Evolutionary conservation across 805 yeast species (phyloP).

Genomic region (Kodamaea fukazawae): DNA sequence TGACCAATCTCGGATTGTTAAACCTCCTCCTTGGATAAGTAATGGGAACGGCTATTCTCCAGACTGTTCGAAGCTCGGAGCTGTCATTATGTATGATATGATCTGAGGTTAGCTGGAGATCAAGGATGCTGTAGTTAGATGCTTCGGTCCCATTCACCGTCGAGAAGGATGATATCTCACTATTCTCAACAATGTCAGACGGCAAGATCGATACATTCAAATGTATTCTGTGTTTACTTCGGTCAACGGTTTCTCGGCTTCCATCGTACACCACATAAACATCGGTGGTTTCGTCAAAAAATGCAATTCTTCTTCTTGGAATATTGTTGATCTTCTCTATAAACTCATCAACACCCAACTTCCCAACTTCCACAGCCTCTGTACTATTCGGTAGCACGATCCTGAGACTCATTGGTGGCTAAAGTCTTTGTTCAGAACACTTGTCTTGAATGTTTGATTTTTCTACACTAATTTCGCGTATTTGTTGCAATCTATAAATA

Average conservation of each 20-base stretch:
- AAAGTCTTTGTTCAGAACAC: background rate
- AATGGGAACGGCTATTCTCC: constrained; percentile 31
- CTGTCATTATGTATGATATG: constrained; percentile 13
- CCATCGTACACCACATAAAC: constrained; percentile 26
- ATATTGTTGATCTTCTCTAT: constrained; percentile 2
- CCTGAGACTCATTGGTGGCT: constrained; percentile 10
- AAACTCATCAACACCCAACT: background rate
- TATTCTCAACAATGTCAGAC: constrained; percentile 12
- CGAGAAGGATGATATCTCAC: constrained; percentile 2
- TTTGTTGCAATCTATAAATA: no score
- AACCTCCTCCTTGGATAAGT: constrained; percentile 31
- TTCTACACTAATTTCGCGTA: no score
- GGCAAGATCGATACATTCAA: constrained; percentile 22
- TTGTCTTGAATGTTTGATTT: constrained; percentile 1
- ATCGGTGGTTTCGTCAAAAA: constrained; percentile 29
- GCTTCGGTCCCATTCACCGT: constrained; percentile 3
- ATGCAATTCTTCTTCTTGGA: constrained; percentile 18
- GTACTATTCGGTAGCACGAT: constrained; percentile 11
- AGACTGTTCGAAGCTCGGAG: constrained; percentile 16
- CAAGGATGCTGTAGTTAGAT: constrained; percentile 11
- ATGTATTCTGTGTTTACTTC: constrained; percentile 12
- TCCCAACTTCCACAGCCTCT: constrained; percentile 3
- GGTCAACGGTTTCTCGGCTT: constrained; percentile 4
- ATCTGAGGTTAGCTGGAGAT: constrained; percentile 7
- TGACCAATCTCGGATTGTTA: constrained; percentile 22